Percentiles rank a stretch among this genome's conserved stretches.
phyloP scores from a whole-genome alignment of 495 filamentous ascomycete species.

The Lasiosphaeria miniovina region DNA sequence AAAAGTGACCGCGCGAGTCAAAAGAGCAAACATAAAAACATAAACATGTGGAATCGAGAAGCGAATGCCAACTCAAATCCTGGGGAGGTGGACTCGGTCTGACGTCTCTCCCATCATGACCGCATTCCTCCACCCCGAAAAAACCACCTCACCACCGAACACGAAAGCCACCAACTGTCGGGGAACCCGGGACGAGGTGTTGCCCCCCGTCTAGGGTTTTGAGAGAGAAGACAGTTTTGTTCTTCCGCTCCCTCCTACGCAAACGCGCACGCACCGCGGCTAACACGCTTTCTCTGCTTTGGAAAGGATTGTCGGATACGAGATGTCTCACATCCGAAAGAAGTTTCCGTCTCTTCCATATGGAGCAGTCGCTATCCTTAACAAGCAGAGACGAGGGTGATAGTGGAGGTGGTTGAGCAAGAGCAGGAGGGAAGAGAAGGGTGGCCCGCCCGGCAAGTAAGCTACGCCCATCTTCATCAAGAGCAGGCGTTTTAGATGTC shows the following conservation, averaged over 20 bases:
- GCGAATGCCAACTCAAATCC: conserved; percentile 6
- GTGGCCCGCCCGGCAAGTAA: conserved; percentile 11
- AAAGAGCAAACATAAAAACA: conserved; percentile 3
- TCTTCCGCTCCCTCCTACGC: conserved; percentile 17
- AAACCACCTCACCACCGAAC: conserved; percentile 5
- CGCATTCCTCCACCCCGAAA: conserved; percentile 18
- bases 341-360: too few relatives aligned
- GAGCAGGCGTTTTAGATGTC: conserved; percentile 56
- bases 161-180: conserved; percentile 44
- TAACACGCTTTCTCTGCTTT: conserved; percentile 7
- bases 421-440: conserved; percentile 11
- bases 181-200: conserved; percentile 29
- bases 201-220: conserved; percentile 36
- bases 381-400: background rate
- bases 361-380: too few relatives aligned
- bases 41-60: conserved; percentile 5
- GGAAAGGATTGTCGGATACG: background rate
- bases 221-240: conserved; percentile 63
- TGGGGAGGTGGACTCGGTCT: conserved; percentile 22
- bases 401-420: background rate
- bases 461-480: conserved; percentile 4
- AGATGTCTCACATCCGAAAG: too few relatives aligned
- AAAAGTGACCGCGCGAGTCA: background rate
- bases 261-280: background rate
- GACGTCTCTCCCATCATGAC: conserved; percentile 53